Evolutionary conservation across 441 rosid genomes (phyloP).

Genomic region (Flueggea neowawraea): DNA sequence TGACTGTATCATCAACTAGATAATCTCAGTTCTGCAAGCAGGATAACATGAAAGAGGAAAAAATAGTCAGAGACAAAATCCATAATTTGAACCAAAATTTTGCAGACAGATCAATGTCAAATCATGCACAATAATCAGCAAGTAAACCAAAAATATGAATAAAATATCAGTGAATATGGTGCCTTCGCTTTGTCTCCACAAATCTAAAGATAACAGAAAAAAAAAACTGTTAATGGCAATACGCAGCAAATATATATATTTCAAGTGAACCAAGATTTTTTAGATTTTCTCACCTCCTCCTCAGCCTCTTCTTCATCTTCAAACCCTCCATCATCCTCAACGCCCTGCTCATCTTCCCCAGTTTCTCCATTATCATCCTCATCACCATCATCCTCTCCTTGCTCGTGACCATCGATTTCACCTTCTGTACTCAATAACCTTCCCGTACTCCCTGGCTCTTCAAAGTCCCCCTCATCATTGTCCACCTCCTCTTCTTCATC

Average conservation of each 20-base stretch:
- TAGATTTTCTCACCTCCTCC: conserved; percentile 53
- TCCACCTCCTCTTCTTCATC: conserved; percentile 70
- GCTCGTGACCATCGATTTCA: conserved; percentile 80
- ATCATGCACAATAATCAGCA: too few species aligned
- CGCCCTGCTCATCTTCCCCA: conserved; percentile 62
- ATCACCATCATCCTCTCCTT: conserved; percentile 60
- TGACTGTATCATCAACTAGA: too few species aligned
- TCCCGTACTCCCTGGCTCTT: conserved; percentile 39
- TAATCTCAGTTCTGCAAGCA: too few species aligned
- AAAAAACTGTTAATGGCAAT: conserved; percentile 4
- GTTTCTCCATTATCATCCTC: conserved; percentile 64
- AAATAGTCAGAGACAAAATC: too few species aligned
- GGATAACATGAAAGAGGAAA: too few species aligned
- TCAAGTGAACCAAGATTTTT: conserved; percentile 8
- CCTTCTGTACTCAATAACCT: conserved; percentile 46
- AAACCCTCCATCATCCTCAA: conserved; percentile 51
- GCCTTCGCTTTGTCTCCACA: not conserved
- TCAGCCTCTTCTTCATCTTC: conserved; percentile 60
- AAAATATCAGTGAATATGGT: not conserved
- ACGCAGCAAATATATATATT: not conserved
- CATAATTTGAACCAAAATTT: too few species aligned
- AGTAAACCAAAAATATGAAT: too few species aligned
- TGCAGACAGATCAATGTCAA: too few species aligned
- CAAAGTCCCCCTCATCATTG: conserved; percentile 43
- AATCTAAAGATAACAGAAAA: not conserved